phyloP scores from a whole-genome alignment of 2,329 filamentous ascomycete genomes.

The Meredithiella fracta region DNA sequence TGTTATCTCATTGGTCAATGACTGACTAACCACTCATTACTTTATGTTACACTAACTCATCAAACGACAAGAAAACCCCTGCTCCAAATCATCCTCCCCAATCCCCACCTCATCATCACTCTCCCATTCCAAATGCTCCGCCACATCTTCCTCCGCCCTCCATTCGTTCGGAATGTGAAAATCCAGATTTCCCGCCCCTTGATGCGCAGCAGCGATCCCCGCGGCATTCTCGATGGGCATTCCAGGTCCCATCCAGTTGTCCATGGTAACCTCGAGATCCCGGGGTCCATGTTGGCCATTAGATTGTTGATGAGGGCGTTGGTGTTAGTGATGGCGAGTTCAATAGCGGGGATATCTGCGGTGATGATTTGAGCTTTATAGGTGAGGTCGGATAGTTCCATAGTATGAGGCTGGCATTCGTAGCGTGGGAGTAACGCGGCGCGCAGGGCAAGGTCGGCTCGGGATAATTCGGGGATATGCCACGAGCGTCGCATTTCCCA shows the following conservation, averaged over 20 bases:
- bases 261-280: not conserved
- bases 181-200: not conserved
- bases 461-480: conserved; percentile 3
- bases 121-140: not conserved
- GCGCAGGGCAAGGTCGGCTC: conserved; percentile 4
- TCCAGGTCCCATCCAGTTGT: not conserved
- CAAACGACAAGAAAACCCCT: not conserved
- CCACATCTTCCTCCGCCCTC: not conserved
- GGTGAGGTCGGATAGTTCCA: not conserved
- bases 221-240: too few species aligned
- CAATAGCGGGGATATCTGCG: conserved; percentile 3
- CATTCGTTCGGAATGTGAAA: not conserved
- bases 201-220: not conserved
- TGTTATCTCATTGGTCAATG: too few species aligned
- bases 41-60: not conserved
- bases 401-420: conserved; percentile 9
- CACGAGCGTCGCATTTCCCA: conserved; percentile 14
- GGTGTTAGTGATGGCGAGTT: conserved; percentile 12
- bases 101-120: not conserved
- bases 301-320: conserved; percentile 15
- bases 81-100: not conserved
- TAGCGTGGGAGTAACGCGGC: conserved; percentile 8
- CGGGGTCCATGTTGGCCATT: not conserved
- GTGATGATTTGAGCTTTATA: not conserved
- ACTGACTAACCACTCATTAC: too few species aligned